Percentiles rank a stretch among this genome's conserved stretches.
phyloP scores from a whole-genome alignment of 768 basidiomycete genomes.

The Phylloporus scabripes region DNA sequence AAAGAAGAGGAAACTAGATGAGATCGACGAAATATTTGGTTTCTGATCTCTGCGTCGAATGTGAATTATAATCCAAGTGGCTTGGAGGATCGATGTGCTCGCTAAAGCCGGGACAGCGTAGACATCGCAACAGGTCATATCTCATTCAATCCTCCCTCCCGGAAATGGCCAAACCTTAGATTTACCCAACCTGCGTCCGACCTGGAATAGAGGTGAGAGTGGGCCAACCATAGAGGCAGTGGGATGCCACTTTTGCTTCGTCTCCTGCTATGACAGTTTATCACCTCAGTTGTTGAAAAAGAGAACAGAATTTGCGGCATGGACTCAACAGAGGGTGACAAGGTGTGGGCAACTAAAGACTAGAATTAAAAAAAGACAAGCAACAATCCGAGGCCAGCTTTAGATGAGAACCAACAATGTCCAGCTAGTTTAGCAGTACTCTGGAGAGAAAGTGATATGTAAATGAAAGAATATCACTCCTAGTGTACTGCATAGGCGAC shows the following conservation, averaged over 20 bases:
- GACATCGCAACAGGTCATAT: no score
- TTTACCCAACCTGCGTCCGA: no score
- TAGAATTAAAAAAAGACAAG: slow-evolving; percentile 17
- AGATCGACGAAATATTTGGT: slow-evolving; percentile 26
- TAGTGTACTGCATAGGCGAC: slow-evolving; percentile 26
- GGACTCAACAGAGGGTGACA: not conserved
- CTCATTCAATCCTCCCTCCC: no score
- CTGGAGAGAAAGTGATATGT: slow-evolving; percentile 29
- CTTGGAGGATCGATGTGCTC: not conserved
- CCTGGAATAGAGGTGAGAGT: no score
- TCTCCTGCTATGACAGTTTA: no score
- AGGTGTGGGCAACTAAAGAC: not conserved
- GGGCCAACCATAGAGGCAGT: no score
- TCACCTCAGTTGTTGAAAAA: not conserved
- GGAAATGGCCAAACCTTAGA: no score
- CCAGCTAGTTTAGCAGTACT: slow-evolving; percentile 22
- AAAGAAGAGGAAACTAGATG: slow-evolving; percentile 17
- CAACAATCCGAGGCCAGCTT: slow-evolving; percentile 24
- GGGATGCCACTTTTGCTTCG: no score
- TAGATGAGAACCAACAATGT: slow-evolving; percentile 25
- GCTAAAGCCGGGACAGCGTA: no score
- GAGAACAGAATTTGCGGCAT: not conserved
- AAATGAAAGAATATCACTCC: slow-evolving; percentile 32
- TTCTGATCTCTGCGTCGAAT: slow-evolving; percentile 9
- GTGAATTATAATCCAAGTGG: not conserved